Conservation (phyloP, 805 yeast species). For the Kodamaea restingae region DNA sequence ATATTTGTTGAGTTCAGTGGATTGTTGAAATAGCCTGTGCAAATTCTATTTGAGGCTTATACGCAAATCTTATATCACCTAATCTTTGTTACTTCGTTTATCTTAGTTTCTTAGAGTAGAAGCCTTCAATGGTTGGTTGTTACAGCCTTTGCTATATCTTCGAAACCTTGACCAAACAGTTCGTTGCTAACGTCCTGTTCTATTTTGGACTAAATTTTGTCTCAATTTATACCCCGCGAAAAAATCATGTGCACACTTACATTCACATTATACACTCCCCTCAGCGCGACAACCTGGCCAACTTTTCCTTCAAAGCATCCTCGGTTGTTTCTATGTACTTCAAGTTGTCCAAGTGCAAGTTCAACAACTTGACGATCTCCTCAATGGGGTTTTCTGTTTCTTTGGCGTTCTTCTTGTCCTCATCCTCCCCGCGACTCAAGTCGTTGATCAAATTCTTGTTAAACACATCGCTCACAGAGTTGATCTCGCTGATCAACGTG, state of each 20-base stretch:
- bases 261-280: neutral
- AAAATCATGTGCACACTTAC: constrained; percentile 5
- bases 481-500: constrained; percentile 74
- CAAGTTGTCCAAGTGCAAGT: constrained; percentile 84
- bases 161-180: too few species aligned
- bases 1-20: too few species aligned
- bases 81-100: too few species aligned
- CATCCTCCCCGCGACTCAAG: constrained; percentile 17
- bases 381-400: constrained; percentile 45
- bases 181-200: too few species aligned
- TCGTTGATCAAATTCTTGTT: constrained; percentile 53
- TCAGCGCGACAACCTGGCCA: constrained; percentile 35
- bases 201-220: too few species aligned
- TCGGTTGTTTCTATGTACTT: constrained; percentile 82
- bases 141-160: too few species aligned
- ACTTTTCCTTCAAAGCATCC: constrained; percentile 58
- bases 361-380: constrained; percentile 75
- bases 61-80: too few species aligned
- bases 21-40: too few species aligned
- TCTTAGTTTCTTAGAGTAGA: too few species aligned
- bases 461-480: constrained; percentile 75
- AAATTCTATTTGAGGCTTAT: too few species aligned
- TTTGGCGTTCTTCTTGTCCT: constrained; percentile 19
- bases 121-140: too few species aligned
- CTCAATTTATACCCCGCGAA: neutral